Conservation (phyloP, 1,284 basidiomycete species). For the Trametes polyzona region DNA sequence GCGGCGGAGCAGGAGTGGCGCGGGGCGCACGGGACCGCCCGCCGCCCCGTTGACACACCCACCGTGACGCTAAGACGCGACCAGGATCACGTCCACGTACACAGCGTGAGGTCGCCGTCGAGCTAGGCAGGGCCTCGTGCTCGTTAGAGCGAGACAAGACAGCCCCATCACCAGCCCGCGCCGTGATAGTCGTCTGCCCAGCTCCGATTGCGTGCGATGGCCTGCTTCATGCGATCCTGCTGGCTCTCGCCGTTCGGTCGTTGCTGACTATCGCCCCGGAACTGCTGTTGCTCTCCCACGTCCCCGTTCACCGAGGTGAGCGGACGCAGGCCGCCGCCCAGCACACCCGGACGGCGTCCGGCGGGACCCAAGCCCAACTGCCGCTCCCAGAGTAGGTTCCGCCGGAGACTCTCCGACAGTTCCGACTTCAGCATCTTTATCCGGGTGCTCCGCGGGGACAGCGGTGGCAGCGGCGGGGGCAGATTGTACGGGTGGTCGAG, state of each 20-base stretch:
- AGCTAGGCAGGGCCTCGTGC: too few relatives aligned
- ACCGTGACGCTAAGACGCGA: neutral
- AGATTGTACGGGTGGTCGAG: constrained; percentile 76
- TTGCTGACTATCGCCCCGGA: constrained; percentile 16
- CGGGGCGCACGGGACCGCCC: neutral
- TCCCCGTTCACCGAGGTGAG: constrained; percentile 40
- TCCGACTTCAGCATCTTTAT: constrained; percentile 85
- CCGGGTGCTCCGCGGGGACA: constrained; percentile 84
- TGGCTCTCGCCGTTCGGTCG: constrained; percentile 34
- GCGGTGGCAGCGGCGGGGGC: constrained; percentile 67
- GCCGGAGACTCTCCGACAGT: constrained; percentile 81
- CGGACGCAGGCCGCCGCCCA: constrained; percentile 44
- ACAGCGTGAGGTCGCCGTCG: neutral
- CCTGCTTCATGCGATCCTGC: constrained; percentile 45
- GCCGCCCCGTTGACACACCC: neutral
- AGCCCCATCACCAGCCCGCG: constrained; percentile 64
- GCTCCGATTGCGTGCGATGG: constrained; percentile 63
- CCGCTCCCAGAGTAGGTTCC: constrained; percentile 87
- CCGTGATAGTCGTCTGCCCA: constrained; percentile 74
- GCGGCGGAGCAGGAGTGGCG: neutral
- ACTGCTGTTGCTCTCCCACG: constrained; percentile 33
- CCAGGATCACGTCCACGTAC: neutral
- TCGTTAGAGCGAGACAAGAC: too few relatives aligned
- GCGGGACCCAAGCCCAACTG: constrained; percentile 60
- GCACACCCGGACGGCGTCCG: constrained; percentile 36